Evolutionary conservation across 2,329 filamentous ascomycete genomes (phyloP), one percentile per base, ranked within the genome.

Genomic region (Ophiocordyceps camponoti-leonardi): DNA sequence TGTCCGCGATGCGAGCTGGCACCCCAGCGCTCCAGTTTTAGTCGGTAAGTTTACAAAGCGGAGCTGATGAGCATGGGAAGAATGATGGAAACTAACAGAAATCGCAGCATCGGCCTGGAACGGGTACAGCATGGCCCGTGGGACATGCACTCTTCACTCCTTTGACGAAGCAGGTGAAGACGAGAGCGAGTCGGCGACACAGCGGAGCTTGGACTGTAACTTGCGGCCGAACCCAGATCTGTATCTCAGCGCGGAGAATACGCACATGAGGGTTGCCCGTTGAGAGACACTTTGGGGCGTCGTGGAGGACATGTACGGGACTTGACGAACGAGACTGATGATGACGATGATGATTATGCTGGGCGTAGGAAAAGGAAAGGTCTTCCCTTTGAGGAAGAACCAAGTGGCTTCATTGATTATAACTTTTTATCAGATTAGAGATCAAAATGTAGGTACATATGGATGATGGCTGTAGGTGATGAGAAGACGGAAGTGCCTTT

Each of bases 1-100:
- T 52, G 85, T 94, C 19, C 72, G 88, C 31, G 88, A 95, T 67
- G 86, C 83, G 20, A 86, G 82, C 56, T 94, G 88, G 88, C 87
- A 94, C 65, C 88, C 88, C 0, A 81, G 73, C 51, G 85, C 83
- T 2, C 86, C 87, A 1, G 70, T 94, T 39, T 69, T 95, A 50
- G 87, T 72, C 55, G 72, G 73, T 75, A 58, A 64, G 70, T 28
- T 28, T 28, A 23, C 22, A 67, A 33, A 16, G 30, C 41, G 3
- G 2, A 13, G 16, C n/a, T 30, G 41, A 41, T 22, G 18, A 41
- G 14, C 14, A 7, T 23, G n/a, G 23, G 30, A 30, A 35, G 18
- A n/a, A 8, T 7, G 5, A 20, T 35, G 18, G 19, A 20, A 39
- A n/a, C 45, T 46, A n/a, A 46, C n/a, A 26, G n/a, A n/a, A 2